Evolutionary conservation across 1,284 basidiomycete genomes (phyloP).

Genomic region (Papiliotrema nemorosa): DNA sequence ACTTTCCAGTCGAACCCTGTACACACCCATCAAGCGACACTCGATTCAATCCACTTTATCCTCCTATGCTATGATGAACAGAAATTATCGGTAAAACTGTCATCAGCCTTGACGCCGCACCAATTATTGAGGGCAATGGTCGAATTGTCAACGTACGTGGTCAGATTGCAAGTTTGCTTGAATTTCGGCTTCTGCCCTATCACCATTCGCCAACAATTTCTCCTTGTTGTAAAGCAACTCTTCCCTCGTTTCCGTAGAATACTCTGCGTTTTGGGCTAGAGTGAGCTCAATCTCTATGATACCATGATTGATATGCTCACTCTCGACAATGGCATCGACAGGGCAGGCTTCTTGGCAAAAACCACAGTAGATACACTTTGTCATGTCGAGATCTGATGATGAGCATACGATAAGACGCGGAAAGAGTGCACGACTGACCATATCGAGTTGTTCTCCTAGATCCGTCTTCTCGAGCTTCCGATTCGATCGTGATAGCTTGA

Average conservation of each 20-base stretch:
- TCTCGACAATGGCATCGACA: conserved; percentile 99
- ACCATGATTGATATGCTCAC: conserved; percentile 55
- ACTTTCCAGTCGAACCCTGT: too few relatives aligned
- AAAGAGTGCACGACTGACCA: conserved; percentile 51
- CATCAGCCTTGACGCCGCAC: too few relatives aligned
- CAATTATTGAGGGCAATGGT: too few relatives aligned
- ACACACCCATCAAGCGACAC: too few relatives aligned
- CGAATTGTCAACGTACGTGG: conserved; percentile 52
- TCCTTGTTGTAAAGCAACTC: conserved; percentile 98
- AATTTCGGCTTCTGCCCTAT: conserved; percentile 93
- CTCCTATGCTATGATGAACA: too few relatives aligned
- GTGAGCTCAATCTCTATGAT: background rate
- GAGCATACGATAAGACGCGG: background rate
- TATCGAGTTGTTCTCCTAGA: conserved; percentile 97
- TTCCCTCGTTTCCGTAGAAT: conserved; percentile 95
- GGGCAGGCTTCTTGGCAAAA: conserved; percentile 99
- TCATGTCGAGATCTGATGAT: conserved; percentile 85
- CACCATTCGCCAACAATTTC: conserved; percentile 92
- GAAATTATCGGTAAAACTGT: too few relatives aligned
- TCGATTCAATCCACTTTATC: too few relatives aligned
- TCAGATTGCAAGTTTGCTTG: conserved; percentile 80
- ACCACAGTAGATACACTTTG: conserved; percentile 93
- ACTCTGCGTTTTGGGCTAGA: conserved; percentile 90
- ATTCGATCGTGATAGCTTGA: conserved; percentile 99
- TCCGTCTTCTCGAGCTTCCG: conserved; percentile 91